These are phyloP conservation scores for Ophiostoma perfectum DNA, from an alignment of 2,329 filamentous ascomycete genomes.

Conservation along the genomic window DNA sequence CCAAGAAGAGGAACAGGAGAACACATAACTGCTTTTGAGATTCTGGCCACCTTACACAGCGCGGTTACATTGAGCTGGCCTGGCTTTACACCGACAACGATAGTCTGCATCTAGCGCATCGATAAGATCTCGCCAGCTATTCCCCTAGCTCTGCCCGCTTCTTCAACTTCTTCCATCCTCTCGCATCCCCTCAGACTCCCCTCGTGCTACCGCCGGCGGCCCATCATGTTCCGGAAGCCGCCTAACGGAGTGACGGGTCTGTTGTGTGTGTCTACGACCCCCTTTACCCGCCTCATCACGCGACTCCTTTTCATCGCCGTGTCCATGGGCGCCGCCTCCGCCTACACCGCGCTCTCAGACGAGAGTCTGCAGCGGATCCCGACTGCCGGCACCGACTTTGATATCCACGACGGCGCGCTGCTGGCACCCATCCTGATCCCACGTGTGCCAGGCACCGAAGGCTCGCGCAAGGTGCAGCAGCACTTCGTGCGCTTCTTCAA, in stretches of 20 bases:
- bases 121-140: not conserved
- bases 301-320: conserved; percentile 22
- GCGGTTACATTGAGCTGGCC: no score
- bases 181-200: not conserved
- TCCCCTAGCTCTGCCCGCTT: not conserved
- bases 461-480: conserved; percentile 63
- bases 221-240: conserved; percentile 17
- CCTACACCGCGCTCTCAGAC: conserved; percentile 61
- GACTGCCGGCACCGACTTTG: conserved; percentile 66
- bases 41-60: no score
- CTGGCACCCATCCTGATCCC: conserved; percentile 82
- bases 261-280: not conserved
- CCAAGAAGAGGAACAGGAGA: not conserved
- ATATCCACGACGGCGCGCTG: conserved; percentile 68
- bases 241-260: not conserved
- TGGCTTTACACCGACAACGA: not conserved
- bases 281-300: not conserved
- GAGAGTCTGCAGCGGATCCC: conserved; percentile 66
- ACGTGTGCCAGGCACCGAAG: conserved; percentile 80
- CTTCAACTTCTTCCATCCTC: not conserved
- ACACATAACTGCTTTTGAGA: not conserved
- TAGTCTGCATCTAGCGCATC: conserved; percentile 5
- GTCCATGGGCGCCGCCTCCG: conserved; percentile 31
- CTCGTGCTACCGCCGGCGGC: not conserved
- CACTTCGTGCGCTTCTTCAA: conserved; percentile 84